Base-by-base conservation (phyloP, 2,329 filamentous ascomycete genomes). In the Diaporthe caulivora region DNA sequence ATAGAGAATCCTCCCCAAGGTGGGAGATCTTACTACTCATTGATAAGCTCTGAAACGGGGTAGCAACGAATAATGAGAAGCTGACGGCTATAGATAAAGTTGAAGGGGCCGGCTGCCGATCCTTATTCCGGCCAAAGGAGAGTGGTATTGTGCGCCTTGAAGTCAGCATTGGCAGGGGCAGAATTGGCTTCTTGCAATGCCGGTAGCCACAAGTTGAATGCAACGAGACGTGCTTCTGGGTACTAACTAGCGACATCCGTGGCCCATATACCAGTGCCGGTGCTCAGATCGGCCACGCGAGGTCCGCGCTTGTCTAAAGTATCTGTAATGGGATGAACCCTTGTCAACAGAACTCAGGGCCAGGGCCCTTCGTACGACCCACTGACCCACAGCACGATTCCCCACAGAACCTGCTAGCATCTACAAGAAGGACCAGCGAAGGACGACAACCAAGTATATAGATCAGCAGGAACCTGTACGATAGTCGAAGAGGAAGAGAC, bases 31-130 rank as follows among this genome's bases (percentile, higher is more conserved):
- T n/a, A n/a, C n/a, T n/a, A n/a, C n/a, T n/a, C n/a, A n/a, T n/a
- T n/a, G n/a, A n/a, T n/a, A n/a, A 49, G 47, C 18, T 18, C 47
- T 49, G 21, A 49, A 24, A 49, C 7, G 47, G 47, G 21, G 47
- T 21, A 8, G 18, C 7, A 10, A 49, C n/a, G 47, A 49, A n/a
- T 49, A 10, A 49, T 49, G 5, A 49, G 21, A 49, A 49, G 47
- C 47, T 49, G 17, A 78, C 58, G 58, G 37, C 34, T 18, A 34
- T 62, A n/a, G 21, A 62, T 62, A 5, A 58, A 34, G 55, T 58
- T 31, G 21, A 62, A 62, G 34, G 34, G 34, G 13, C 13, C 58
- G n/a, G 37, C 58, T 62, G 9, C 34, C n/a, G n/a, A 15, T 37
- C 24, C 37, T 34, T 42, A 21, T 42, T 18, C 9, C 18, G 58